A percentile compares a stretch with the other conserved stretches of the same genome.
Evolutionary conservation across 129 eudicot genomes (phyloP).

Genomic region (Glebionis coronaria): DNA sequence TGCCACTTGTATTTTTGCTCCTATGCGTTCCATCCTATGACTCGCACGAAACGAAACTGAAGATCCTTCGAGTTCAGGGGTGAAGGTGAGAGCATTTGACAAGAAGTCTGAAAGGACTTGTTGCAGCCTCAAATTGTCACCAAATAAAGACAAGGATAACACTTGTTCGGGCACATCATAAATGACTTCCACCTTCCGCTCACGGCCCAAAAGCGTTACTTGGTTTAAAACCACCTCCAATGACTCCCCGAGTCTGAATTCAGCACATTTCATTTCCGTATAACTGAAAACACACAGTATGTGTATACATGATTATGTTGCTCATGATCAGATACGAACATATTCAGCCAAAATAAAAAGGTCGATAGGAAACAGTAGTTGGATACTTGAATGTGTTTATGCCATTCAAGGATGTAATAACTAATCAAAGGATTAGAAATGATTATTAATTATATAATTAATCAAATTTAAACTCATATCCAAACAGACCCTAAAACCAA

Average conservation of each 20-base stretch:
- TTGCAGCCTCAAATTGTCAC: conserved; percentile 83
- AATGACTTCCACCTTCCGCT: conserved; percentile 57
- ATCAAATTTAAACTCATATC: not conserved
- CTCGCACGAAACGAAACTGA: conserved; percentile 45
- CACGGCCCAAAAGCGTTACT: conserved; percentile 59
- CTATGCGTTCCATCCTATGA: conserved; percentile 60
- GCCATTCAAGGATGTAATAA: not conserved
- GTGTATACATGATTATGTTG: not conserved
- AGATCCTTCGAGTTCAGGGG: conserved; percentile 71
- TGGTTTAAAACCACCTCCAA: conserved; percentile 75
- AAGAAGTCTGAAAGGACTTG: conserved; percentile 87
- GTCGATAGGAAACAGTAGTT: not conserved
- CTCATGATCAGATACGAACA: not conserved
- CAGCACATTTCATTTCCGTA: conserved; percentile 48
- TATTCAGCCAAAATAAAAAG: not conserved
- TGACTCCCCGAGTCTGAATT: conserved; percentile 77
- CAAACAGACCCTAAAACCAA: not conserved
- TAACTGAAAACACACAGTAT: conserved; percentile 45
- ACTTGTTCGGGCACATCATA: conserved; percentile 58
- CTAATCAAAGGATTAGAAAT: not conserved
- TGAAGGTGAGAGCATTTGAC: conserved; percentile 56
- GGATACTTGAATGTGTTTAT: not conserved
- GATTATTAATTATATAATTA: conserved; percentile 7
- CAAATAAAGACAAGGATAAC: conserved; percentile 51
- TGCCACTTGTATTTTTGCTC: conserved; percentile 61